A percentile compares a stretch with the other conserved stretches of the same genome.
Evolutionary conservation across 2,329 filamentous ascomycete genomes (phyloP).

Genomic region (Neopestalotiopsis rosae): DNA sequence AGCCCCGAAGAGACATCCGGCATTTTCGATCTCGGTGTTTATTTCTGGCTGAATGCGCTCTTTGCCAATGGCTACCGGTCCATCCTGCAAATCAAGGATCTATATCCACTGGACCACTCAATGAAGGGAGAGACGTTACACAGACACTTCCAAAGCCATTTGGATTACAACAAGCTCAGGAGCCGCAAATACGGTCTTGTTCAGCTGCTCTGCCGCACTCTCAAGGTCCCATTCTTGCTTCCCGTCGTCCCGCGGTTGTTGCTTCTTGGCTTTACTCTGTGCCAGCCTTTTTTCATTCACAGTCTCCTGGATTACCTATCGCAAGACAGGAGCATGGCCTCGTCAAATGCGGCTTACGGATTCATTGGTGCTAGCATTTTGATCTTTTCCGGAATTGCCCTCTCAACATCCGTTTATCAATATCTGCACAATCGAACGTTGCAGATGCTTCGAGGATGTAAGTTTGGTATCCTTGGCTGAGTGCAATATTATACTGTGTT

Average conservation of each 20-base stretch:
- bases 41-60: constrained; percentile 41
- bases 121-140: constrained; percentile 22
- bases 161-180: constrained; percentile 20
- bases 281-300: constrained; percentile 50
- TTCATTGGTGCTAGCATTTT: constrained; percentile 17
- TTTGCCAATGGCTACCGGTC: constrained; percentile 40
- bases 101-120: constrained; percentile 39
- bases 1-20: constrained; percentile 42
- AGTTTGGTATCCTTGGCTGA: background rate
- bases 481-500: background rate
- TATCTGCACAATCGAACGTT: constrained; percentile 17
- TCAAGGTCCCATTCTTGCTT: constrained; percentile 28
- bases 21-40: constrained; percentile 40
- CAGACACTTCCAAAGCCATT: constrained; percentile 23
- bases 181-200: constrained; percentile 23
- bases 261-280: constrained; percentile 46
- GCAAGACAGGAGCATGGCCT: constrained; percentile 16
- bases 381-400: constrained; percentile 15
- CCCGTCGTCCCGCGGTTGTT: constrained; percentile 36
- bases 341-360: constrained; percentile 21
- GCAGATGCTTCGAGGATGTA: constrained; percentile 37
- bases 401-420: constrained; percentile 9
- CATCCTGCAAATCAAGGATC: constrained; percentile 37
- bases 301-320: constrained; percentile 40
- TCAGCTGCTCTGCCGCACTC: constrained; percentile 23